A percentile compares a stretch with the other conserved stretches of the same genome.
Evolutionary conservation across 1,139 yeast genomes (phyloP).

Genomic region (Lodderomyces oxycetoniae): DNA sequence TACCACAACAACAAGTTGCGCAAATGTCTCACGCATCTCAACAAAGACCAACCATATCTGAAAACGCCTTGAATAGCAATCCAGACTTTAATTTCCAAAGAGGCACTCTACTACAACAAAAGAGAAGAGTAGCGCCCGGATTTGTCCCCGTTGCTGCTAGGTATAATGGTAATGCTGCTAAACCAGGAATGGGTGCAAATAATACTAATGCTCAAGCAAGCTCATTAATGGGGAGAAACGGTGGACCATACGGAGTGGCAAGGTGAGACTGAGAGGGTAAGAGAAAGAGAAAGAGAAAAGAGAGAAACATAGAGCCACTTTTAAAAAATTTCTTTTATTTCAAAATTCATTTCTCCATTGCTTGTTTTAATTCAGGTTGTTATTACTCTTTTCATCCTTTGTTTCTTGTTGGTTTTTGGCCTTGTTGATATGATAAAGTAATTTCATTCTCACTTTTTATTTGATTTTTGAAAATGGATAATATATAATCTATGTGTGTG

Average conservation of each 20-base stretch:
- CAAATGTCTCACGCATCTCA: slow-evolving; percentile 1
- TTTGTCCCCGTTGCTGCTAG: slow-evolving; percentile 19
- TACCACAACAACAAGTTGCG: slow-evolving; percentile 3
- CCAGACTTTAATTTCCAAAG: slow-evolving; percentile 56
- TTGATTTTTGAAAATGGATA: too few relatives aligned
- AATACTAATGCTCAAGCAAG: slow-evolving; percentile 10
- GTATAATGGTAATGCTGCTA: slow-evolving; percentile 13
- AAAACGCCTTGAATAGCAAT: slow-evolving; percentile 44
- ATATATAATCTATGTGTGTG: too few relatives aligned
- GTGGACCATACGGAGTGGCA: slow-evolving; percentile 20
- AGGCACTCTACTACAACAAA: slow-evolving; percentile 20
- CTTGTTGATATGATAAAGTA: too few relatives aligned
- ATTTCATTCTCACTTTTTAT: too few relatives aligned
- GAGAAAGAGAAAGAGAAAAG: neutral
- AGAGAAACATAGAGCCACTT: neutral
- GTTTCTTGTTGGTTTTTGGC: too few relatives aligned
- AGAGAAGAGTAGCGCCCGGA: slow-evolving; percentile 20
- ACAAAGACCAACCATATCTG: slow-evolving; percentile 38
- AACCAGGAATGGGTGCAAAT: slow-evolving; percentile 12
- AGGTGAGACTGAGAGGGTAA: slow-evolving; percentile 7
- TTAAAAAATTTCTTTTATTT: neutral
- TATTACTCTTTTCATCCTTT: too few relatives aligned
- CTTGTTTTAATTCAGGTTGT: too few relatives aligned
- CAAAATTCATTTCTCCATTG: too few relatives aligned
- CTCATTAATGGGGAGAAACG: slow-evolving; percentile 13